Percentiles rank a stretch among this genome's conserved stretches.
Evolutionary conservation across 2,329 filamentous ascomycete genomes (phyloP).

Genomic region (Colletotrichum aenigma): DNA sequence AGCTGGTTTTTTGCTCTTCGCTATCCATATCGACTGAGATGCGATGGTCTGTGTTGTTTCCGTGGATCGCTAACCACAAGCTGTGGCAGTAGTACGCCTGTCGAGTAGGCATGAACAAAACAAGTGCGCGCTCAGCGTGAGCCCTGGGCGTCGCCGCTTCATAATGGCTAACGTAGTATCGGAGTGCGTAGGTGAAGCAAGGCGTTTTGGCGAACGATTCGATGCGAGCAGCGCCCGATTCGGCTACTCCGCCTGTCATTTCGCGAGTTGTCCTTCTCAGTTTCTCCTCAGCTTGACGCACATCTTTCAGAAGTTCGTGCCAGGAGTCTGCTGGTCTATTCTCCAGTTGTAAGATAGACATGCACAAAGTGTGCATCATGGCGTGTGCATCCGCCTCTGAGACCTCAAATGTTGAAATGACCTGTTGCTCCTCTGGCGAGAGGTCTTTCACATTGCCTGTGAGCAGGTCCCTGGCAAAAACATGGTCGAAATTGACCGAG

Average conservation of each 20-base stretch:
- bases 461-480: rapidly evolving
- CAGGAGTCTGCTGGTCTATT: rapidly evolving
- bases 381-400: background rate
- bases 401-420: background rate
- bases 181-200: background rate
- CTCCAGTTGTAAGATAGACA: background rate
- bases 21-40: rapidly evolving
- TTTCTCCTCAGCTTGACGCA: background rate
- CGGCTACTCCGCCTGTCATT: too few relatives aligned
- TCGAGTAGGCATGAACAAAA: background rate
- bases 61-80: background rate
- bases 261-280: background rate
- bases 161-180: rapidly evolving
- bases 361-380: background rate
- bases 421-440: background rate
- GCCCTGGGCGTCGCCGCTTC: rapidly evolving
- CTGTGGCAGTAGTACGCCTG: background rate
- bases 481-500: rapidly evolving
- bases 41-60: rapidly evolving
- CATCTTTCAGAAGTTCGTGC: rapidly evolving
- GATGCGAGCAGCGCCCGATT: rapidly evolving
- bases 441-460: rapidly evolving
- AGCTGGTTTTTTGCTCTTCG: background rate
- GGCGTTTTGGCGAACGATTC: background rate
- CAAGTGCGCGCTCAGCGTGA: background rate